phyloP scores from a whole-genome alignment of 2,329 filamentous ascomycete species.

The Epichloe gansuensis region DNA sequence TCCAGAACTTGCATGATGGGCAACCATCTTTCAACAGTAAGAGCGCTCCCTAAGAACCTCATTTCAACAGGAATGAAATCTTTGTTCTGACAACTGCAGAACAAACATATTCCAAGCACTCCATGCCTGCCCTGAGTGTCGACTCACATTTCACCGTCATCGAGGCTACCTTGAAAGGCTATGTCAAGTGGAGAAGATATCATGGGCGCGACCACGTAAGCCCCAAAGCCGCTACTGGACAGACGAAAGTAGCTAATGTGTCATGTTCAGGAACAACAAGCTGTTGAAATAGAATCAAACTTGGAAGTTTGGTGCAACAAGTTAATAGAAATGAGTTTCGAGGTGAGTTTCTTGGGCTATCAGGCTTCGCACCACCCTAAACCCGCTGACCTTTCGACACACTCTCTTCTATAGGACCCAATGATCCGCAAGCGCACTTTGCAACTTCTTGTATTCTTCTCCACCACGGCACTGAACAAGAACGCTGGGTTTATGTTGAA shows the following conservation, averaged over 20 bases:
- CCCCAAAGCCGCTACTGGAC: neutral
- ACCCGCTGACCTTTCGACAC: neutral
- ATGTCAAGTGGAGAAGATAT: slow-evolving; percentile 58
- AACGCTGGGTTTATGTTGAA: slow-evolving; percentile 74
- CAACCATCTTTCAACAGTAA: slow-evolving; percentile 54
- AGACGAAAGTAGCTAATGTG: neutral
- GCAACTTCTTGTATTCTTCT: slow-evolving; percentile 74
- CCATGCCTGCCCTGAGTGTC: slow-evolving; percentile 61
- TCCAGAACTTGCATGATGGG: slow-evolving; percentile 65
- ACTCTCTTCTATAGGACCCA: slow-evolving; percentile 47
- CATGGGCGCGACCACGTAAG: slow-evolving; percentile 20
- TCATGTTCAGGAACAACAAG: slow-evolving; percentile 32
- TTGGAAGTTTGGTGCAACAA: slow-evolving; percentile 63
- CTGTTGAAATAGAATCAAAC: slow-evolving; percentile 45
- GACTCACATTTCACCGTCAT: slow-evolving; percentile 87
- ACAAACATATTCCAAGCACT: slow-evolving; percentile 54
- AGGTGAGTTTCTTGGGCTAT: slow-evolving; percentile 26
- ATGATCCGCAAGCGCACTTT: slow-evolving; percentile 71
- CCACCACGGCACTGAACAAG: slow-evolving; percentile 65
- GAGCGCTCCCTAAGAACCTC: slow-evolving; percentile 10
- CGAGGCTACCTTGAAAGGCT: slow-evolving; percentile 79
- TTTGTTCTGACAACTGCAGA: slow-evolving; percentile 21
- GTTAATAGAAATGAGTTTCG: slow-evolving; percentile 58
- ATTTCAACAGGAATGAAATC: neutral
- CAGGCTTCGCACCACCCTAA: neutral